Evolutionary conservation across 176 grass and related monocot species (phyloP).

Genomic region (Sorghum bicolor): Sorghum_bicolor_NCBIv3 NC_012871.2:6556501-6557000

Average conservation of each 20-base stretch:
- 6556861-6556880: neutral
- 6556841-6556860: neutral
- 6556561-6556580: neutral
- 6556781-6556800: neutral
- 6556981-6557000: neutral
- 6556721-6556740: neutral
- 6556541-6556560: neutral
- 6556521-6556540: neutral
- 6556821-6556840: neutral
- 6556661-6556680: neutral
- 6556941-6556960: neutral
- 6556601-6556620: neutral
- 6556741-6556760: neutral
- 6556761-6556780: neutral
- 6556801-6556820: neutral
- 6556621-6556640: neutral
- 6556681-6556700: no score
- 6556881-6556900: neutral
- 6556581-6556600: neutral
- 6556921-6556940: neutral
- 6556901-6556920: neutral
- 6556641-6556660: neutral
- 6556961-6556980: neutral
- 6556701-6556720: neutral
- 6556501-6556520: neutral